Base-by-base conservation (phyloP, 768 basidiomycete genomes). In the Naganishia onofrii region DNA sequence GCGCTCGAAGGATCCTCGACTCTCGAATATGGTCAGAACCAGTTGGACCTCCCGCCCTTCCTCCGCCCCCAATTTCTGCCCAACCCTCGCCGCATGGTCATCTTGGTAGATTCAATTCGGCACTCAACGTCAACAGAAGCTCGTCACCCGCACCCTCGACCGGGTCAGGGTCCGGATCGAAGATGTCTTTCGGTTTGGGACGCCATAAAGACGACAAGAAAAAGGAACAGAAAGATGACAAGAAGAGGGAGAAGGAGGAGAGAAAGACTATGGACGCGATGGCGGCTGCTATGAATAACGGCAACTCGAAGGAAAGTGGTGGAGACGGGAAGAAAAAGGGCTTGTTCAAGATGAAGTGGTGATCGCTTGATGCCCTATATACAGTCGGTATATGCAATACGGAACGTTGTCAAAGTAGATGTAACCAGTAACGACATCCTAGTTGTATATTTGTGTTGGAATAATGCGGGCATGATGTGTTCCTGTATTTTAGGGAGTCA, bases 21-120 rank as follows among this genome's bases (percentile, higher is more conserved):
- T 70, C 73, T 26, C 69, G 78, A 58, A 73, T 80, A 57, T 82
- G 81, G 81, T 70, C 71, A n/a, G 74, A 76, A 42, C 78, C 79
- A 6, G 76, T 82, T 28, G 79, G 78, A 4, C 81, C 81, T 13
- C 78, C 78, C 17, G 69, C 75, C 26, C 64, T 78, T 13, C 74
- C 76, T 10, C 77, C 77, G 19, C 77, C 76, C 3, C 72, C 66
- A 26, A 55, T 69, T 21, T 71, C 70, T 56, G 42, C 58, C 32
- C 60, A 52, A 28, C 36, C 68, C 19, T 58, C 67, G 5, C 48
- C 65, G 32, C 70, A 68, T 55, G 71, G 67, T 55, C 72, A 72
- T 26, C 56, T 57, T 66, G 26, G 68, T 31, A 54, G 71, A 55
- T 70, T 66, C 46, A 65, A 55, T 10, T 72, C 71, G 13, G 55